Base-by-base conservation (phyloP, 2,329 filamentous ascomycete genomes). In the Alternaria burnsii region DNA sequence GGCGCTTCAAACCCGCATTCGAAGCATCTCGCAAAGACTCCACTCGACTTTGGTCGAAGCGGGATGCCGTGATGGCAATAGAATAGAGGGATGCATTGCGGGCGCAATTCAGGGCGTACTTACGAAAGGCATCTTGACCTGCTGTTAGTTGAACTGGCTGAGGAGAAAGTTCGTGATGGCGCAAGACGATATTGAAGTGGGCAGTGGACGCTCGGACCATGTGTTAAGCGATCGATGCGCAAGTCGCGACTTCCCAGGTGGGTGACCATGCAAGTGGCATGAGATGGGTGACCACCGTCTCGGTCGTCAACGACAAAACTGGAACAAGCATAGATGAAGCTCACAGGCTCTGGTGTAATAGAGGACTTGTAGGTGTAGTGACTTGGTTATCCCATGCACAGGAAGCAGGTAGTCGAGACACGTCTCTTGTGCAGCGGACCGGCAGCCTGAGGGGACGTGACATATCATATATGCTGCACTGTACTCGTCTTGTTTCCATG, bases 11-110 rank as follows among this genome's bases (percentile, higher is more conserved):
- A 77, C 81, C 82, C 71, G 70, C 71, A 74, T 83, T 83, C 94
- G 94, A 97, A 97, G 93, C 93, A 97, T 93, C 92, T 97, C 97
- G 94, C 76, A 74, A 68, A 75, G 76, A 79, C 76, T 75, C 75
- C 66, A 72, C 71, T 70, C 71, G 67, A 70, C 71, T 56, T 44
- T 41, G 48, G 68, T 70, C 70, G 65, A 72, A 62, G 71, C 72
- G 74, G 75, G 68, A 61, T 48, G 48, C 51, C 65, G 56, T 67
- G 60, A 65, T 62, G 55, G 46, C 65, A 65, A 70, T 63, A 48
- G 50, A 52, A 55, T 55, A 32, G 36, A 43, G 26, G 24, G 50
- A n/a, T 51, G 40, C 46, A 55, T 61, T 57, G 57, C 57, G 48
- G 50, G 32, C 57, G 62, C 40, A 56, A 61, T 61, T 68, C 67